These are phyloP conservation scores for Beauveria caledonica DNA, from an alignment of 2,329 filamentous ascomycete species.

Conservation along the genomic window DNA sequence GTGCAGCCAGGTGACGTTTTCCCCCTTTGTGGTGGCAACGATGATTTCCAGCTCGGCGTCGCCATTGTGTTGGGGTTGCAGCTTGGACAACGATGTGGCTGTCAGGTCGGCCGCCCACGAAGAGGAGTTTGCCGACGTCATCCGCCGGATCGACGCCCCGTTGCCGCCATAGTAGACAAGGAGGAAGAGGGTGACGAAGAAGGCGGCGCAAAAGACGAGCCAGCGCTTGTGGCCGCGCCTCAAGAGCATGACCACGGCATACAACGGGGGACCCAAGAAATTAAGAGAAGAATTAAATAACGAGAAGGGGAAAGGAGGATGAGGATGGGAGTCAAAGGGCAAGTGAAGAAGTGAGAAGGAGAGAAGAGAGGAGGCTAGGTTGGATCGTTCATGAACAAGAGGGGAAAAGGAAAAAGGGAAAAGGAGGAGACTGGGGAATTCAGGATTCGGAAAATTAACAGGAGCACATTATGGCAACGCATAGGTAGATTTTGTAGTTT, in stretches of 20 bases:
- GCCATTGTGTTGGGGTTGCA: constrained; percentile 11
- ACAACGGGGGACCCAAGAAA: not conserved
- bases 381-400: not conserved
- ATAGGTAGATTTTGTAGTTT: too few relatives aligned
- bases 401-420: not conserved
- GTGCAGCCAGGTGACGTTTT: constrained; percentile 32
- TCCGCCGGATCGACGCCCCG: not conserved
- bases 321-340: not conserved
- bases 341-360: not conserved
- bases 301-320: not conserved
- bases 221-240: constrained; percentile 5
- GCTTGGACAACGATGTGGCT: not conserved
- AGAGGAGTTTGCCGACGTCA: not conserved
- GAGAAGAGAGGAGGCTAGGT: not conserved
- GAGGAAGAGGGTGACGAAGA: not conserved
- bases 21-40: constrained; percentile 25
- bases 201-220: constrained; percentile 2
- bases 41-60: constrained; percentile 26
- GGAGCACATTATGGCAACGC: too few relatives aligned
- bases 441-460: not conserved
- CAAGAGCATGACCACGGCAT: not conserved
- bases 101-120: not conserved
- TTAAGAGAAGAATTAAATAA: not conserved
- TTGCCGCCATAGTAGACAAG: not conserved
- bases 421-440: not conserved